Conservation (phyloP, 768 basidiomycete genomes). For the Trametes coccinea region DNA sequence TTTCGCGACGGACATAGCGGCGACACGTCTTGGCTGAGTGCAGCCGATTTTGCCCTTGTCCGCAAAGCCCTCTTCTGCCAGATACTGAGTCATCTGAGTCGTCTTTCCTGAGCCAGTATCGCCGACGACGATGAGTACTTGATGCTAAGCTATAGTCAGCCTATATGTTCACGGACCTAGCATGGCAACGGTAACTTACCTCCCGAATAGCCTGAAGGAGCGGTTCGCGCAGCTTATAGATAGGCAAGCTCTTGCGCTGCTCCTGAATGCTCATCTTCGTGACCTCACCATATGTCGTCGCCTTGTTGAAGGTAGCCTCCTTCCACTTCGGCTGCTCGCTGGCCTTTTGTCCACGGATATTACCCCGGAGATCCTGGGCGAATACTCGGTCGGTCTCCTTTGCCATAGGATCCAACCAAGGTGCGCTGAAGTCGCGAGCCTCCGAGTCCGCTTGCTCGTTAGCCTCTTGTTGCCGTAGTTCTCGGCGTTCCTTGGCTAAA, state of each 20-base stretch:
- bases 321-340: constrained; percentile 89
- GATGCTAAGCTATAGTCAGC: constrained; percentile 60
- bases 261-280: constrained; percentile 90
- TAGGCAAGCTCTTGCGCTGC: constrained; percentile 87
- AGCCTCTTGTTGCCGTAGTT: constrained; percentile 89
- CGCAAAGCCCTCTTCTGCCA: constrained; percentile 92
- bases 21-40: constrained; percentile 98
- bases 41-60: constrained; percentile 92
- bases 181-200: constrained; percentile 46
- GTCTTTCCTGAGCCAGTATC: constrained; percentile 99
- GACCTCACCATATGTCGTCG: constrained; percentile 93
- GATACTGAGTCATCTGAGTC: constrained; percentile 98
- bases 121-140: constrained; percentile 96
- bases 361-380: constrained; percentile 88
- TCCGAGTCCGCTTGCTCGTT: constrained; percentile 95
- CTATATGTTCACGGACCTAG: not conserved
- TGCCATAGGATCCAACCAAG: constrained; percentile 99
- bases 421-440: constrained; percentile 90
- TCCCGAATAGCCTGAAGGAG: constrained; percentile 87
- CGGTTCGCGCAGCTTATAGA: constrained; percentile 91
- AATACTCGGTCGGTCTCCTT: constrained; percentile 83
- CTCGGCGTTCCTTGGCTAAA: constrained; percentile 91
- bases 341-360: constrained; percentile 79
- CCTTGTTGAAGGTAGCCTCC: constrained; percentile 90
- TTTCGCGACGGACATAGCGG: constrained; percentile 98